Conservation (phyloP, 2,329 filamentous ascomycete species). For the Aspergillus pseudotamarii region DNA sequence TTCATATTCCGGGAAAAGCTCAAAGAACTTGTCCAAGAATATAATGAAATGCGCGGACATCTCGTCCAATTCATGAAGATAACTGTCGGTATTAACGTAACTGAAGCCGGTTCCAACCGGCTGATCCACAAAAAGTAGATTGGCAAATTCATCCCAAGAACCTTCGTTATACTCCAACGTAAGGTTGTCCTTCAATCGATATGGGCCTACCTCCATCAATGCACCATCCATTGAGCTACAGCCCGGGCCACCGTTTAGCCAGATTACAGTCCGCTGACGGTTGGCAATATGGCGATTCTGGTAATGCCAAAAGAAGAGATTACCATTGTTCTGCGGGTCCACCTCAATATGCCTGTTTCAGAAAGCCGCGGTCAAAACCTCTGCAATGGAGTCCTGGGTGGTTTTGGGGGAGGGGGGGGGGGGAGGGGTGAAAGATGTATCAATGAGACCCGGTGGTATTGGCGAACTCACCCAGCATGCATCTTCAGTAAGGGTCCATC, state of each 20-base stretch:
- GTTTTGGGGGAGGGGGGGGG: no score
- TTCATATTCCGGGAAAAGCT: conserved; percentile 86
- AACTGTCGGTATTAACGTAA: conserved; percentile 88
- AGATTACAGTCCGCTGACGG: conserved; percentile 85
- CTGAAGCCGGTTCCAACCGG: conserved; percentile 96
- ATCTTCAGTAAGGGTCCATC: conserved; percentile 82
- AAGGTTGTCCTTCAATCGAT: conserved; percentile 74
- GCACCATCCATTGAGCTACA: conserved; percentile 97
- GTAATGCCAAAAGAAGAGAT: conserved; percentile 98
- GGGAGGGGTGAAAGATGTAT: not conserved
- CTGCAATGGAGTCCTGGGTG: not conserved
- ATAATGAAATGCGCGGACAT: conserved; percentile 87
- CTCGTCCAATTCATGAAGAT: conserved; percentile 78
- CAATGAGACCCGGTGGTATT: not conserved
- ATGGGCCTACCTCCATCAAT: conserved; percentile 94
- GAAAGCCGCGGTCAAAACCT: conserved; percentile 5
- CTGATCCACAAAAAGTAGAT: conserved; percentile 94
- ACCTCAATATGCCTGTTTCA: conserved; percentile 81
- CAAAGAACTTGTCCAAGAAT: conserved; percentile 91
- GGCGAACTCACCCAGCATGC: conserved; percentile 82
- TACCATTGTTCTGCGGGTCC: conserved; percentile 79
- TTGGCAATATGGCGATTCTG: conserved; percentile 95
- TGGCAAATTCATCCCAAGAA: conserved; percentile 98
- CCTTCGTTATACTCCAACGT: conserved; percentile 81
- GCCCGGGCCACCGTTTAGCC: conserved; percentile 95